A percentile compares a stretch with the other conserved stretches of the same genome.
phyloP scores from a whole-genome alignment of 116 monocot genomes.

The Dioscorea cayenensis region DNA sequence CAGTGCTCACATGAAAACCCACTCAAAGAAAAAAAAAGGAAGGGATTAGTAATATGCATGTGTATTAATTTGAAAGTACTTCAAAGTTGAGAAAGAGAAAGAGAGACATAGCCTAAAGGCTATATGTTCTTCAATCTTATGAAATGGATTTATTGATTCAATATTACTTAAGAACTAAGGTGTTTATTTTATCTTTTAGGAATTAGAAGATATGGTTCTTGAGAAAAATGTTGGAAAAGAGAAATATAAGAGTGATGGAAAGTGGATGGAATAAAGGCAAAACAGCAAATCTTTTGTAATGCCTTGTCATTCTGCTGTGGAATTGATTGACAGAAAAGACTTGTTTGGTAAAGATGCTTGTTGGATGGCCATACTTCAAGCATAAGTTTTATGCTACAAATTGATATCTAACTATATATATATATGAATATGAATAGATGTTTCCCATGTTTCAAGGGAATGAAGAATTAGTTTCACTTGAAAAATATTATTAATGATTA shows the following conservation, averaged over 20 bases:
- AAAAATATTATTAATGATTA: neutral
- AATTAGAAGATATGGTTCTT: neutral
- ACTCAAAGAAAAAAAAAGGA: conserved; percentile 4
- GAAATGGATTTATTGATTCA: conserved; percentile 1
- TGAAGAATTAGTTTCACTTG: neutral
- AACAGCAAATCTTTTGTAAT: neutral
- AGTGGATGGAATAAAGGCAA: neutral
- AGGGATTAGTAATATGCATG: neutral
- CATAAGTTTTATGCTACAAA: neutral
- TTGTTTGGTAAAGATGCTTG: neutral
- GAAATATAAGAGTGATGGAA: neutral
- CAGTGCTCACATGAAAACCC: neutral
- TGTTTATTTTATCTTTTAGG: neutral
- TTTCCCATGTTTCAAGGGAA: neutral
- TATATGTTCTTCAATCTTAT: neutral
- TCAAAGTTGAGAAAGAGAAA: neutral
- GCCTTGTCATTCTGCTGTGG: neutral
- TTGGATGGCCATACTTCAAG: neutral
- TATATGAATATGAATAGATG: neutral
- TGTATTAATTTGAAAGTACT: neutral
- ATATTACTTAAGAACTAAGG: neutral
- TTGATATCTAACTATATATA: neutral
- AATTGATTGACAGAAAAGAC: neutral
- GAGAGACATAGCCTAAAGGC: neutral
- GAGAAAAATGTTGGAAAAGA: neutral